Evolutionary conservation across 164 flowering plant species (phyloP).

Genomic region (Aristolochia contorta): DNA sequence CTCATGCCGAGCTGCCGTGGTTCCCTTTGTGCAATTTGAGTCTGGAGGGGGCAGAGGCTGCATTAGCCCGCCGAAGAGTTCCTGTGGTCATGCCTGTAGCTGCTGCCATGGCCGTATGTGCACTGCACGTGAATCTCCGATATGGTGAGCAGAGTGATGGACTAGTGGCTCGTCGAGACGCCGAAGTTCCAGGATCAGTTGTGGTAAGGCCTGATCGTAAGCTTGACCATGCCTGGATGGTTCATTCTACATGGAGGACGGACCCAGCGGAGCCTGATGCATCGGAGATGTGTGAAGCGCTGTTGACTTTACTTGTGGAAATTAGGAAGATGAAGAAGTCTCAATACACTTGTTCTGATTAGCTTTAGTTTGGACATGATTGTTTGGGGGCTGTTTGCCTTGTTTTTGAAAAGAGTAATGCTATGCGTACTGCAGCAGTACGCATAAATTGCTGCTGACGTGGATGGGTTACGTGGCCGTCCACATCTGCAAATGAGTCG

Average conservation of each 20-base stretch:
- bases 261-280: constrained; percentile 40
- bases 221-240: constrained; percentile 94
- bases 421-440: no score
- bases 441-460: no score
- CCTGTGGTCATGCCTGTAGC: constrained; percentile 69
- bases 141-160: constrained; percentile 95
- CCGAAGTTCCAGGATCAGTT: constrained; percentile 86
- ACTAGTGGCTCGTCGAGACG: constrained; percentile 79
- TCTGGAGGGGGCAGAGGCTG: constrained; percentile 19
- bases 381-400: no score
- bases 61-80: constrained; percentile 28
- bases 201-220: constrained; percentile 61
- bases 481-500: no score
- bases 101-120: constrained; percentile 78
- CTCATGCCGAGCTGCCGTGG: constrained; percentile 86
- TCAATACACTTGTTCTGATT: no score
- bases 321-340: constrained; percentile 22
- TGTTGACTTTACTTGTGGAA: constrained; percentile 72
- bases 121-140: constrained; percentile 66
- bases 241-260: constrained; percentile 53
- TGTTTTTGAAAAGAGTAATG: no score
- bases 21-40: constrained; percentile 39
- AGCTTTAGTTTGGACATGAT: no score
- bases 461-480: no score
- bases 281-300: constrained; percentile 74